Conservation (phyloP, 179 eudicot species). For the Heliamphora pulchella region DNA sequence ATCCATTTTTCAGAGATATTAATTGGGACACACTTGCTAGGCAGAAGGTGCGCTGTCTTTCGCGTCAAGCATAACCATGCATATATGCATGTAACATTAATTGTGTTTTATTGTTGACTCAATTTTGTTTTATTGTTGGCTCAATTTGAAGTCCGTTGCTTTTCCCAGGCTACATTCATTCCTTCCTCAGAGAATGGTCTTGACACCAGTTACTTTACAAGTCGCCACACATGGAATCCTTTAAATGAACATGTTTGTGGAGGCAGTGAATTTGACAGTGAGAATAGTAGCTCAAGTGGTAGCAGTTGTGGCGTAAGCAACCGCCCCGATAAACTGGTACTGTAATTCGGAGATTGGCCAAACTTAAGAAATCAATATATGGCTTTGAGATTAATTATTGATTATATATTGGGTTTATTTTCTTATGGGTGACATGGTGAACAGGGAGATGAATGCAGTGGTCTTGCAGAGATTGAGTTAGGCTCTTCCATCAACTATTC, state of each 20-base stretch:
- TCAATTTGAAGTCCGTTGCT: not conserved
- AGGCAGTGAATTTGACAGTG: conserved; percentile 75
- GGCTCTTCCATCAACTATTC: conserved; percentile 68
- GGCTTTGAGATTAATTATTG: not conserved
- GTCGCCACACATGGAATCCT: conserved; percentile 87
- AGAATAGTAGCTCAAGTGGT: conserved; percentile 69
- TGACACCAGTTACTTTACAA: conserved; percentile 93
- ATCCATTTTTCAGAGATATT: conserved; percentile 85
- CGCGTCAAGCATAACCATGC: too few species aligned
- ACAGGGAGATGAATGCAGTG: conserved; percentile 79
- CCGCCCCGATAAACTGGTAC: conserved; percentile 83
- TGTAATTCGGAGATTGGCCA: not conserved
- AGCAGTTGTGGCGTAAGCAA: conserved; percentile 75
- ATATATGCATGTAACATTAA: too few species aligned
- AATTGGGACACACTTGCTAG: conserved; percentile 99
- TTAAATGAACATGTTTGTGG: conserved; percentile 75
- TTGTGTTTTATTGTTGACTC: too few species aligned
- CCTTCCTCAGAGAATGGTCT: conserved; percentile 84
- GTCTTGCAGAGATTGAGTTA: conserved; percentile 66
- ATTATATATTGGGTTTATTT: not conserved
- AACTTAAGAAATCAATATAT: not conserved
- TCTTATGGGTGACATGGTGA: conserved; percentile 1
- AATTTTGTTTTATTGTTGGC: too few species aligned
- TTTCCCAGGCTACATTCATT: conserved; percentile 88
- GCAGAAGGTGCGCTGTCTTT: conserved; percentile 57